Conservation (phyloP, 371 early-diverging fungal genomes). For the Saksenaea vasiformis region DNA sequence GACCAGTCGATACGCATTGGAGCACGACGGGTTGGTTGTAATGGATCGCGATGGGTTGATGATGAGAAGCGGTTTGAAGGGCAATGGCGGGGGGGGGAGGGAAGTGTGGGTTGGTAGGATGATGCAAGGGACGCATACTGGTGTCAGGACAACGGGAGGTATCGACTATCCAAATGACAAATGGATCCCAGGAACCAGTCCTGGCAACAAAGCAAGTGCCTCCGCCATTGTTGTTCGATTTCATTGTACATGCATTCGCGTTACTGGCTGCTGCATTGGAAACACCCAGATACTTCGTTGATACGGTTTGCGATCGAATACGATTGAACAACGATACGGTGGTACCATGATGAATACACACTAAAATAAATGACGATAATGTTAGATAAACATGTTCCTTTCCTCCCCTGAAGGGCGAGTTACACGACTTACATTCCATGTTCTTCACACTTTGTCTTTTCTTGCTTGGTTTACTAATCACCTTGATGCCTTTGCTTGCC, state of each 20-base stretch:
- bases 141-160: conserved; percentile 35
- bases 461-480: conserved; percentile 80
- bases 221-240: conserved; percentile 50
- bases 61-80: conserved; percentile 31
- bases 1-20: conserved; percentile 74
- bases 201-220: conserved; percentile 65
- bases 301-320: conserved; percentile 79
- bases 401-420: neutral
- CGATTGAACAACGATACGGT: conserved; percentile 79
- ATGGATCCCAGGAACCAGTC: conserved; percentile 76
- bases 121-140: neutral
- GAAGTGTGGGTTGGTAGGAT: conserved; percentile 22
- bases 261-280: conserved; percentile 43
- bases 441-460: conserved; percentile 78
- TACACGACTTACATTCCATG: conserved; percentile 51
- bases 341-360: conserved; percentile 76
- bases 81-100: conserved; percentile 66
- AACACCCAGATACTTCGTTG: conserved; percentile 75
- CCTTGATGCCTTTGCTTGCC: conserved; percentile 71
- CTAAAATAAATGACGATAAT: conserved; percentile 5
- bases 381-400: conserved; percentile 4
- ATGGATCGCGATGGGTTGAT: conserved; percentile 63
- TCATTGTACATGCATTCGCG: conserved; percentile 35
- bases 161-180: conserved; percentile 77
- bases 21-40: conserved; percentile 79